Conservation (phyloP, 805 yeast genomes). For the Kodamaea restingae region DNA sequence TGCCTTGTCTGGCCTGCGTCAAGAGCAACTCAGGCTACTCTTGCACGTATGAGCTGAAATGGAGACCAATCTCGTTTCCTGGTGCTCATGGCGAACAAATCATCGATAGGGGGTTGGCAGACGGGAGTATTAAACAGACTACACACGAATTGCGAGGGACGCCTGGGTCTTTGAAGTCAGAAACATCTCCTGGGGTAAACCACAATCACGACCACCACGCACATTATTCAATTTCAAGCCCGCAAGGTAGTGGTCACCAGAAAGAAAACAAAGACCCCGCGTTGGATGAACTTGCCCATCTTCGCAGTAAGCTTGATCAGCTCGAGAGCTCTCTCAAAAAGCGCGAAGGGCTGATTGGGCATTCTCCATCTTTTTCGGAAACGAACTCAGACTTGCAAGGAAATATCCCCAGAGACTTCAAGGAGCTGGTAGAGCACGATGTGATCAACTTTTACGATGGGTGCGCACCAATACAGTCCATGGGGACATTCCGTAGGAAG, state of each 20-base stretch:
- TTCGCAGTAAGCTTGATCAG: conserved; percentile 6
- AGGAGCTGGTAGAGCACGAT: conserved; percentile 9
- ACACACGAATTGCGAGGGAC: not conserved
- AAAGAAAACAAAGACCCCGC: conserved; percentile 1
- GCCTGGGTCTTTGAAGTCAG: not conserved
- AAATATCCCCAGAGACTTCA: not conserved
- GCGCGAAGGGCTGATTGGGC: conserved; percentile 1
- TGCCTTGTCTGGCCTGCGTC: conserved; percentile 27
- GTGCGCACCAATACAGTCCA: conserved; percentile 24
- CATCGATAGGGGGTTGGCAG: conserved; percentile 4
- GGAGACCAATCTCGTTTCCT: conserved; percentile 10
- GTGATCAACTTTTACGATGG: conserved; percentile 19
- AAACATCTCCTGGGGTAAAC: not conserved
- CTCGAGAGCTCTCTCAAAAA: conserved; percentile 7
- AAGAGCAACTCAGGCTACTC: conserved; percentile 15
- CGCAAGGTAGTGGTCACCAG: not conserved
- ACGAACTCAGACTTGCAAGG: not conserved
- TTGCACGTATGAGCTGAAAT: conserved; percentile 20
- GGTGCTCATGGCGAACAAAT: not conserved
- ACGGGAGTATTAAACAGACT: conserved; percentile 2
- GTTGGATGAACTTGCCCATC: conserved; percentile 8
- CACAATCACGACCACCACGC: not conserved
- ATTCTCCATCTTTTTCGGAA: not conserved
- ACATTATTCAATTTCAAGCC: not conserved
- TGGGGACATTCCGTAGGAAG: conserved; percentile 26